Percentiles rank a stretch among this genome's conserved stretches.
Evolutionary conservation across 2,329 filamentous ascomycete species (phyloP).

Genomic region (Aspergillus sp.): DNA sequence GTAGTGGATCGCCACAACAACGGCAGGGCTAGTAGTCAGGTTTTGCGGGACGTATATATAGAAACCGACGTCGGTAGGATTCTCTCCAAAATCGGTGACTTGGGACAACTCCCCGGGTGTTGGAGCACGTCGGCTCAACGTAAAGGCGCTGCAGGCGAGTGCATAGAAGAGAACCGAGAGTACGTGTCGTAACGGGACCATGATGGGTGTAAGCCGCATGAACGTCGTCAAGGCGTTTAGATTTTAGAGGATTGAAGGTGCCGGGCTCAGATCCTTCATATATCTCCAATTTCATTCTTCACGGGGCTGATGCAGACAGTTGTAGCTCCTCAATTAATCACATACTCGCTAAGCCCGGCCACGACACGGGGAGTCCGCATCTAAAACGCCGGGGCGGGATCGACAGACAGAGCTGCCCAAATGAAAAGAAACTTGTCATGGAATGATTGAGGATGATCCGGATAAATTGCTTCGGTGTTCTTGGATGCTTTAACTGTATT

Average conservation of each 20-base stretch:
- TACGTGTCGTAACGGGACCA: not conserved
- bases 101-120: slow-evolving; percentile 22
- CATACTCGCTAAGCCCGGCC: not conserved
- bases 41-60: slow-evolving; percentile 53
- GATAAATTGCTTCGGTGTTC: not conserved
- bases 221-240: not conserved
- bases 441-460: not conserved
- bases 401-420: slow-evolving; percentile 1
- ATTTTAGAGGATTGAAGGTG: not conserved
- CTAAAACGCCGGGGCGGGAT: not conserved
- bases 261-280: not conserved
- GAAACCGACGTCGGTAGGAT: slow-evolving; percentile 52
- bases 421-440: not conserved
- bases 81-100: slow-evolving; percentile 46
- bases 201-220: not conserved
- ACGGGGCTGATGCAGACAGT: too few species aligned
- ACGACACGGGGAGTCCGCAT: not conserved
- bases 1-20: slow-evolving; percentile 59
- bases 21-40: slow-evolving; percentile 47
- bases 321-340: not conserved
- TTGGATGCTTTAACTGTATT: not conserved
- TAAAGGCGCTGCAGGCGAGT: slow-evolving; percentile 8
- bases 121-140: slow-evolving; percentile 5
- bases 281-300: too few species aligned
- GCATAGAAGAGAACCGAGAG: slow-evolving; percentile 9